A percentile compares a stretch with the other conserved stretches of the same genome.
phyloP scores from a whole-genome alignment of 768 basidiomycete genomes.

The Naganishia antarctica region DNA sequence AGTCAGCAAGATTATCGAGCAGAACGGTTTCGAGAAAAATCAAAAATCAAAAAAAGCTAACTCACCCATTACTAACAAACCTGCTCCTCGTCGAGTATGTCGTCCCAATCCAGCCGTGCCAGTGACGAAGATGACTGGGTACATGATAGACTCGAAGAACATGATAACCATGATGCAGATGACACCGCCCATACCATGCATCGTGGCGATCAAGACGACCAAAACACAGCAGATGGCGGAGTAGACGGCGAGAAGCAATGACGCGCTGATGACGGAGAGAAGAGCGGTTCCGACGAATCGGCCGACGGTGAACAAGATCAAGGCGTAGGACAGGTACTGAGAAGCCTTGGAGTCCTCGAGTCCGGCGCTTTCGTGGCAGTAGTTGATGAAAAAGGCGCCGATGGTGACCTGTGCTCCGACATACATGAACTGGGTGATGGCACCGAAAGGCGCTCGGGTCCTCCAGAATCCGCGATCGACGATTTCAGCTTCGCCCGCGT shows the following conservation, averaged over 20 bases:
- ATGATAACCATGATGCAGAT: slow-evolving; percentile 63
- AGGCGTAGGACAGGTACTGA: slow-evolving; percentile 60
- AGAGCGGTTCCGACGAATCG: slow-evolving; percentile 49
- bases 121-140: slow-evolving; percentile 32
- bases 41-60: slow-evolving; percentile 13
- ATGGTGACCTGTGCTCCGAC: slow-evolving; percentile 49
- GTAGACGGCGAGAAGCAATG: slow-evolving; percentile 59
- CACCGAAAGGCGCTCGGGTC: slow-evolving; percentile 68
- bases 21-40: slow-evolving; percentile 4
- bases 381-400: slow-evolving; percentile 53
- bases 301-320: slow-evolving; percentile 34
- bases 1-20: slow-evolving; percentile 26
- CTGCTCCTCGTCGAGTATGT: slow-evolving; percentile 29
- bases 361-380: slow-evolving; percentile 59
- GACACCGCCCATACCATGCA: slow-evolving; percentile 58
- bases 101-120: slow-evolving; percentile 29
- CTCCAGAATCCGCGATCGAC: slow-evolving; percentile 59
- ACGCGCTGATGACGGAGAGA: slow-evolving; percentile 63
- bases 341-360: slow-evolving; percentile 58
- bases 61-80: slow-evolving; percentile 45
- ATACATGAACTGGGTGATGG: slow-evolving; percentile 62
- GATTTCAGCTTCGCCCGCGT: slow-evolving; percentile 48
- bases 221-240: slow-evolving; percentile 57
- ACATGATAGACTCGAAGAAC: slow-evolving; percentile 39
- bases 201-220: slow-evolving; percentile 55